A percentile compares a stretch with the other conserved stretches of the same genome.
Conservation (phyloP, 164 flowering plant genomes). For the Vitis amurensis region DNA sequence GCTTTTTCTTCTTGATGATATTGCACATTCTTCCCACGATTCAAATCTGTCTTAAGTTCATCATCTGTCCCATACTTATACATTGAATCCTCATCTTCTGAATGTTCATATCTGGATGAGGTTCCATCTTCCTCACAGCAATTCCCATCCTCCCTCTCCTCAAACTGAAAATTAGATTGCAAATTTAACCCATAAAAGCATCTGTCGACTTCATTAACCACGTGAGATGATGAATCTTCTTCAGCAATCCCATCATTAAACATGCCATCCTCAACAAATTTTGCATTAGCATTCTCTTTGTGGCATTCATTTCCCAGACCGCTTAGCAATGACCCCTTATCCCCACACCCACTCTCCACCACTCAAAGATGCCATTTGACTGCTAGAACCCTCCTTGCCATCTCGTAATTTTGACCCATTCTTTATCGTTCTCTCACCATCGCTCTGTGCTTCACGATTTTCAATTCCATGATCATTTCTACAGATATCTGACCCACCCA, state of each 20-base stretch:
- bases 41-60: constrained; percentile 29
- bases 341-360: constrained; percentile 5
- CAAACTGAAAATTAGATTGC: constrained; percentile 14
- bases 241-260: not conserved
- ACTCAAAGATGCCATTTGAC: constrained; percentile 4
- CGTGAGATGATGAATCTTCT: constrained; percentile 6
- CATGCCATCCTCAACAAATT: constrained; percentile 5
- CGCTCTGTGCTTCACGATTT: not conserved
- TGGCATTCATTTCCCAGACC: constrained; percentile 1
- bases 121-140: constrained; percentile 34
- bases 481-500: not conserved
- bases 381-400: constrained; percentile 2
- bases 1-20: constrained; percentile 14
- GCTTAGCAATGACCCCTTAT: not conserved
- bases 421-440: not conserved
- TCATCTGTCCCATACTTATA: constrained; percentile 54
- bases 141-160: constrained; percentile 16
- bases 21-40: constrained; percentile 17
- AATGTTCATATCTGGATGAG: constrained; percentile 43
- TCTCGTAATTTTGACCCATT: not conserved
- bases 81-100: constrained; percentile 74
- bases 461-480: constrained; percentile 8
- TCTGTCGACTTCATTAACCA: constrained; percentile 1
- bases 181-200: constrained; percentile 8
- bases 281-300: not conserved